Percentiles rank a stretch among this genome's conserved stretches.
Evolutionary conservation across 2,329 filamentous ascomycete species (phyloP).

Genomic region (Curvularia spicifera): DNA sequence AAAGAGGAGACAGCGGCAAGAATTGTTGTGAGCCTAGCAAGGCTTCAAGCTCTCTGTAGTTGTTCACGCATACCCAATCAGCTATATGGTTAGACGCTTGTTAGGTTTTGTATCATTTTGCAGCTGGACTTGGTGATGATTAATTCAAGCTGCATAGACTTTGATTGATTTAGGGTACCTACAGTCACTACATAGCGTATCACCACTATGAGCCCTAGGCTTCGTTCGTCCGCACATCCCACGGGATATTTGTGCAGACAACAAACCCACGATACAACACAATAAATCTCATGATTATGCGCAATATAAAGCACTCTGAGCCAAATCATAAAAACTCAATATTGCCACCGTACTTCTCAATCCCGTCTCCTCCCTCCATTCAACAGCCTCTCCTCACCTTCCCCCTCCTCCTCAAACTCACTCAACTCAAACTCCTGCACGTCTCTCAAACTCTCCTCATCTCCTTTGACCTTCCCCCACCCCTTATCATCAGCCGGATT

Average conservation of each 20-base stretch:
- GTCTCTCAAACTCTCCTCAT: constrained; percentile 51
- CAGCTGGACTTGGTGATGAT: not conserved
- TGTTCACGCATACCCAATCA: too few relatives aligned
- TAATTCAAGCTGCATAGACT: too few relatives aligned
- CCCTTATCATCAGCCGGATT: constrained; percentile 45
- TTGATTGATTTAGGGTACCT: too few relatives aligned
- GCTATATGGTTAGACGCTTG: not conserved
- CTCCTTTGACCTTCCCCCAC: constrained; percentile 53
- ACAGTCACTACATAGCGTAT: too few relatives aligned
- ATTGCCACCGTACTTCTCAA: too few relatives aligned
- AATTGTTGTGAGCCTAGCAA: too few relatives aligned
- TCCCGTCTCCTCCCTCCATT: constrained; percentile 25
- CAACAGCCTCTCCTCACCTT: constrained; percentile 31
- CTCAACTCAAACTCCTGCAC: constrained; percentile 47
- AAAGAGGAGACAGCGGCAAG: not conserved
- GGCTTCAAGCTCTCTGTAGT: too few relatives aligned
- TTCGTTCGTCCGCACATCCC: too few relatives aligned
- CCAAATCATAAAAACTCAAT: not conserved
- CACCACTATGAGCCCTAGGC: too few relatives aligned
- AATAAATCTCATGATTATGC: not conserved
- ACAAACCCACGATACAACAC: too few relatives aligned
- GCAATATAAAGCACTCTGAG: not conserved
- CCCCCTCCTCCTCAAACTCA: constrained; percentile 41
- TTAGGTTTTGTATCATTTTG: not conserved
- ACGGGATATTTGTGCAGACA: too few relatives aligned